Conservation (phyloP, 805 yeast species). For the Lachancea cidri region DNA sequence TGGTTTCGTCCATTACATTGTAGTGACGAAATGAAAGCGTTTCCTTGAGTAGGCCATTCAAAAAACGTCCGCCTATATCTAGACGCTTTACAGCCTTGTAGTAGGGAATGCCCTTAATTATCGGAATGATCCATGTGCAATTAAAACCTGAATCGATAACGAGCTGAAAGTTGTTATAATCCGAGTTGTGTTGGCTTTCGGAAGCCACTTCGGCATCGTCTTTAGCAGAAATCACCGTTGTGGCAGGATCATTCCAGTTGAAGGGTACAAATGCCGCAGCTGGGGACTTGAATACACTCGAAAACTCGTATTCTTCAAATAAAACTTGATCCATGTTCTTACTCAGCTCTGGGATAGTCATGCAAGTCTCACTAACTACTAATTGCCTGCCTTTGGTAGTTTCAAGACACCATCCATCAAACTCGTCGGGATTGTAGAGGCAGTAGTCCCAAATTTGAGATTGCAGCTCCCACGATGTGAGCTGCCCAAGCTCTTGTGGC, state of each 20-base stretch:
- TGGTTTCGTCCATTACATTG: slow-evolving; percentile 87
- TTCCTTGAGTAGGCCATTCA: slow-evolving; percentile 81
- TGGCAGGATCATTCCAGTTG: slow-evolving; percentile 31
- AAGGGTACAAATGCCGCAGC: slow-evolving; percentile 62
- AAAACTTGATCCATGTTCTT: slow-evolving; percentile 85
- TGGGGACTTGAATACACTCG: slow-evolving; percentile 61
- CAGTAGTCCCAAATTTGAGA: slow-evolving; percentile 87
- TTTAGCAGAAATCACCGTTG: slow-evolving; percentile 19
- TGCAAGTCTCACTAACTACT: slow-evolving; percentile 74
- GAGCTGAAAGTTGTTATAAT: slow-evolving; percentile 57
- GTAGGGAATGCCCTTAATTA: slow-evolving; percentile 69
- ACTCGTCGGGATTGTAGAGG: slow-evolving; percentile 42
- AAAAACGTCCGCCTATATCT: slow-evolving; percentile 80
- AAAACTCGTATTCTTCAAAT: slow-evolving; percentile 89
- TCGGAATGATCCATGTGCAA: slow-evolving; percentile 82
- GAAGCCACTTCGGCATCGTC: slow-evolving; percentile 10
- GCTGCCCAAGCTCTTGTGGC: slow-evolving; percentile 85
- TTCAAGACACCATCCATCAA: slow-evolving; percentile 28
- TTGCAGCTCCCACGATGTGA: slow-evolving; percentile 87
- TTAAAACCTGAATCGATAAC: slow-evolving; percentile 87
- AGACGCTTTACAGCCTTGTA: slow-evolving; percentile 73
- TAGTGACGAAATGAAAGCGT: slow-evolving; percentile 85
- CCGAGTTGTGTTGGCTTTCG: slow-evolving; percentile 6
- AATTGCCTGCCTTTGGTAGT: slow-evolving; percentile 50
- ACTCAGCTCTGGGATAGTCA: slow-evolving; percentile 74